phyloP scores from a whole-genome alignment of 2,329 filamentous ascomycete genomes.

The Cladophialophora exuberans region DNA sequence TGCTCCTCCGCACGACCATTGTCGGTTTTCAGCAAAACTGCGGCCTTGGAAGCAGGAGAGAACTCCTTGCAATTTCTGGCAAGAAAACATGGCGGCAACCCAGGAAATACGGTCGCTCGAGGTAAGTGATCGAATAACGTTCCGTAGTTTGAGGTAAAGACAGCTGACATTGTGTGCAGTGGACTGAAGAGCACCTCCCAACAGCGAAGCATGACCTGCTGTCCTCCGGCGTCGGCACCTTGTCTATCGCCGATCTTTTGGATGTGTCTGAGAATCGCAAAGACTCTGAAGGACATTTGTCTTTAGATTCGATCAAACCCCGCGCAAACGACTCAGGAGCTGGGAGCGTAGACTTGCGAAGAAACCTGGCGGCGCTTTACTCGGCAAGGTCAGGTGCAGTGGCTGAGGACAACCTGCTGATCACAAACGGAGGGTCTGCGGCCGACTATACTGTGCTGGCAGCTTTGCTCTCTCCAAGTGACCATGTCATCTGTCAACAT shows the following conservation, averaged over 20 bases:
- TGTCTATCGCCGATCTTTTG: constrained; percentile 71
- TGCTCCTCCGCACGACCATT: constrained; percentile 15
- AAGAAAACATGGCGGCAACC: neutral
- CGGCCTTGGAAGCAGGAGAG: too few relatives aligned
- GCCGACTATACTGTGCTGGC: constrained; percentile 85
- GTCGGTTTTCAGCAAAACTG: neutral
- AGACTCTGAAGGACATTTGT: constrained; percentile 21
- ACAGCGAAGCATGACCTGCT: constrained; percentile 69
- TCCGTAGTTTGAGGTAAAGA: neutral
- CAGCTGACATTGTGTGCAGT: constrained; percentile 45
- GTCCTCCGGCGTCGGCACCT: constrained; percentile 76
- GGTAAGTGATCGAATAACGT: constrained; percentile 9
- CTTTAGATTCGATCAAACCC: constrained; percentile 32
- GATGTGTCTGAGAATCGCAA: constrained; percentile 55
- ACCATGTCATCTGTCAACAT: constrained; percentile 85
- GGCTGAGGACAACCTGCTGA: constrained; percentile 68
- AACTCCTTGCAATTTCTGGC: too few relatives aligned
- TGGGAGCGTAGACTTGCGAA: constrained; percentile 34
- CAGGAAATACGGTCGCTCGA: constrained; percentile 4
- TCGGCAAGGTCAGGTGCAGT: constrained; percentile 53
- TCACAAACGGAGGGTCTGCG: constrained; percentile 78
- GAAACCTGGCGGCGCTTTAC: constrained; percentile 39
- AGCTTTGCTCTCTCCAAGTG: constrained; percentile 69
- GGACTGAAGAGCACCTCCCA: constrained; percentile 60
- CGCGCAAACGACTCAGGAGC: constrained; percentile 36